A percentile compares a stretch with the other conserved stretches of the same genome.
These are phyloP conservation scores for Tricholoma terreum DNA, from an alignment of 768 basidiomycete species.

Conservation along the genomic window DNA sequence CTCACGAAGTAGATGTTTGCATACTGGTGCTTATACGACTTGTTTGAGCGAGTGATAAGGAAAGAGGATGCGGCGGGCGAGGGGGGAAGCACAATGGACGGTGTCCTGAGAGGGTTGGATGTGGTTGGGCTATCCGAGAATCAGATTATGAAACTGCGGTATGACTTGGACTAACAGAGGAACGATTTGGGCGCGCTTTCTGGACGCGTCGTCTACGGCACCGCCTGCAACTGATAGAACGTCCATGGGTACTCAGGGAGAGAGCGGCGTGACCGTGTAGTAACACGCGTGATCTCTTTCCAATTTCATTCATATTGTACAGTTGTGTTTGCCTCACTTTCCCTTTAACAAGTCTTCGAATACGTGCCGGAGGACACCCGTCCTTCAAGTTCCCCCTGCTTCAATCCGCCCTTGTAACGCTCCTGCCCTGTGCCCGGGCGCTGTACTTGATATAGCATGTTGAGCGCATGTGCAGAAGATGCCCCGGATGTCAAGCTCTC, in stretches of 20 bases:
- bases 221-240: not conserved
- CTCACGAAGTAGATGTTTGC: conserved; percentile 56
- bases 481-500: conserved; percentile 48
- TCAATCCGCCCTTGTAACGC: conserved; percentile 42
- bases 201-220: not conserved
- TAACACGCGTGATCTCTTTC: no score
- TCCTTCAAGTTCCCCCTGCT: conserved; percentile 46
- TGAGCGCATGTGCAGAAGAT: conserved; percentile 52
- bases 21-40: conserved; percentile 55
- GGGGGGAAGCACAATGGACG: conserved; percentile 37
- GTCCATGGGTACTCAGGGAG: not conserved
- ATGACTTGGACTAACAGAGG: not conserved
- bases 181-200: not conserved
- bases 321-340: not conserved
- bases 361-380: conserved; percentile 57
- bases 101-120: conserved; percentile 27
- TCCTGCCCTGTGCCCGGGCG: conserved; percentile 31
- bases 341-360: conserved; percentile 58
- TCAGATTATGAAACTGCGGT: not conserved
- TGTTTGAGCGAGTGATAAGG: conserved; percentile 37
- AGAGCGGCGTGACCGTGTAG: not conserved
- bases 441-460: conserved; percentile 32
- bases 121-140: conserved; percentile 20
- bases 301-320: not conserved
- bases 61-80: conserved; percentile 42